Conservation (phyloP, 345 rosid species). For the Trapa bicornis region DNA sequence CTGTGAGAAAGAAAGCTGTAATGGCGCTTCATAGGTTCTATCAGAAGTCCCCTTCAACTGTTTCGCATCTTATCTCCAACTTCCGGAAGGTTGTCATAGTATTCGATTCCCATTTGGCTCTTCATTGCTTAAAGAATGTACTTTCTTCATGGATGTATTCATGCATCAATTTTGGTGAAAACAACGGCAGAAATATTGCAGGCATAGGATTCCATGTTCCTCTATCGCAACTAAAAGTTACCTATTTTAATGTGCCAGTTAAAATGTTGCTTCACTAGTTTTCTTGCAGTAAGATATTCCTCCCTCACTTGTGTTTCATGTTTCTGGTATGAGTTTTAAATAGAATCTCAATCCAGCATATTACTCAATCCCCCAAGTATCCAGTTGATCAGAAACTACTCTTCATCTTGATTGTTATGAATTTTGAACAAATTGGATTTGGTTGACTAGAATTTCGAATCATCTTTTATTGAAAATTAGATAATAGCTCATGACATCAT, state of each 20-base stretch:
- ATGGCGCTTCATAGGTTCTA: slow-evolving; percentile 93
- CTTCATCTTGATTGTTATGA: not conserved
- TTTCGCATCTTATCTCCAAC: slow-evolving; percentile 72
- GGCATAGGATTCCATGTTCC: not conserved
- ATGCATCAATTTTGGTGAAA: not conserved
- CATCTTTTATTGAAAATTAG: not conserved
- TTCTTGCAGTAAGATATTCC: not conserved
- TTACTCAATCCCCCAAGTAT: not conserved
- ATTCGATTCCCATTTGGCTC: slow-evolving; percentile 2
- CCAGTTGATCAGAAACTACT: not conserved
- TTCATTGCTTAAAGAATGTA: not conserved
- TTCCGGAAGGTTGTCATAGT: slow-evolving; percentile 55
- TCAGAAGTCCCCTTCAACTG: slow-evolving; percentile 83
- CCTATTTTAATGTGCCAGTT: no score
- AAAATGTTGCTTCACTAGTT: not conserved
- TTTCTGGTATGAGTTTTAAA: not conserved
- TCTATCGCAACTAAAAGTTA: not conserved
- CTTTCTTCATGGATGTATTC: not conserved
- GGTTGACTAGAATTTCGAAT: not conserved
- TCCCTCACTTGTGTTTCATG: not conserved
- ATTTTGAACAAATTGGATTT: not conserved
- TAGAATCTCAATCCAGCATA: not conserved
- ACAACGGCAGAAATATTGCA: not conserved
- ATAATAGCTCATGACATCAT: not conserved
- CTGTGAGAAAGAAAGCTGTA: slow-evolving; percentile 94